Conservation (phyloP, 2,329 filamentous ascomycete genomes). For the Plectosphaerella cucumerina region DNA sequence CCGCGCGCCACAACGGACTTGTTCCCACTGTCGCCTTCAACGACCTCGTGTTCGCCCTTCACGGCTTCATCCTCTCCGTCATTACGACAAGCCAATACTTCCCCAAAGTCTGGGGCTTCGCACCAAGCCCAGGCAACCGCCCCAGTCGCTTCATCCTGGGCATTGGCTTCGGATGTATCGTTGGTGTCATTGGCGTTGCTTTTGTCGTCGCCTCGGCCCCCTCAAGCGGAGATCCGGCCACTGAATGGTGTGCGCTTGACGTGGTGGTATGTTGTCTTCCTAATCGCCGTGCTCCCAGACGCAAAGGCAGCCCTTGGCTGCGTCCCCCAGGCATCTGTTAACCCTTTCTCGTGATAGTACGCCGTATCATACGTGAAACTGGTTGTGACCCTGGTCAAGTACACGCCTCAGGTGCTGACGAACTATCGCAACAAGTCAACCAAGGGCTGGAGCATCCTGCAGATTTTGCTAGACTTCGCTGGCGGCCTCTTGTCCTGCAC, state of each 20-base stretch:
- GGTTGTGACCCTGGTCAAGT: constrained; percentile 84
- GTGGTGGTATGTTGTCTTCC: constrained; percentile 34
- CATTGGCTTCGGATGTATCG: constrained; percentile 64
- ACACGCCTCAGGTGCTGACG: constrained; percentile 77
- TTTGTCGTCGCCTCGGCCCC: constrained; percentile 37
- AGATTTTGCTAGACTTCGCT: constrained; percentile 77
- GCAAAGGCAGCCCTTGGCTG: too few relatives aligned
- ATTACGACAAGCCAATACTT: constrained; percentile 78
- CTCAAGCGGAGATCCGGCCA: constrained; percentile 31
- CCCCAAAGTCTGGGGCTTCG: constrained; percentile 74
- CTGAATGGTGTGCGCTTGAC: constrained; percentile 59
- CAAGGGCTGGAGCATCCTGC: constrained; percentile 78
- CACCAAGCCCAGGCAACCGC: constrained; percentile 50
- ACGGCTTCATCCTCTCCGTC: constrained; percentile 69
- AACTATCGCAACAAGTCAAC: constrained; percentile 87
- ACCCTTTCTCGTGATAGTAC: constrained; percentile 26
- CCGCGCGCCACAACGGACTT: constrained; percentile 68
- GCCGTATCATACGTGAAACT: constrained; percentile 86
- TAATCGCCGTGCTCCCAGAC: too few relatives aligned
- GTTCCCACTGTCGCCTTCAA: constrained; percentile 85
- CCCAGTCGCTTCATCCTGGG: constrained; percentile 60
- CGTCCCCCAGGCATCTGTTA: too few relatives aligned
- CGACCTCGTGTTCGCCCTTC: constrained; percentile 82
- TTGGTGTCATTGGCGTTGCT: constrained; percentile 51
- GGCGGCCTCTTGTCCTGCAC: constrained; percentile 78